Evolutionary conservation across 768 basidiomycete species (phyloP), one percentile per base, ranked within the genome.

Genomic region (Podaxis sp.): DNA sequence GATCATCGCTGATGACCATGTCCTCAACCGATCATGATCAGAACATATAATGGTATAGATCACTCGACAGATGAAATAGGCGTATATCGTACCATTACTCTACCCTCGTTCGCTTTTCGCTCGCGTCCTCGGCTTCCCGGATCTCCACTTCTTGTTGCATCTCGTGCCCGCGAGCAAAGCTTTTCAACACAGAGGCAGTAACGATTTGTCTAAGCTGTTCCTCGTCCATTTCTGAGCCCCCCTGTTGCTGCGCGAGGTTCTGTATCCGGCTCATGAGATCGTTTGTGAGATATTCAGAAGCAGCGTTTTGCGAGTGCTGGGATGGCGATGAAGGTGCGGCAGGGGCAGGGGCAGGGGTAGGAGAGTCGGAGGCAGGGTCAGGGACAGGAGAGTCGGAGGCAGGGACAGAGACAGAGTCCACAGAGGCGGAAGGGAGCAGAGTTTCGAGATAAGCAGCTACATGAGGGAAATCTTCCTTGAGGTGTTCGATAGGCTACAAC

Each of bases 231-330:
- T 87, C 89, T 64, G 85, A 82, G 59, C 80, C 78, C 54, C 78
- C 76, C 46, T 77, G 77, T 47, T 74, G 76, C 55, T 73, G 65
- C 79, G 91, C 85, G 68, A 94, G 87, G 55, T 82, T 79, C 66
- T 85, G 79, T 42, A 89, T 85, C 25, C 83, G 82, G 55, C 75
- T 72, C 76, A 94, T 83, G 61, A 93, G 79, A 18, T 78, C 77
- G 28, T 82, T 78, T 3, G 92, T 90, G 61, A 93, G 80, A 36
- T 77, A 72, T 66, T 91, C 87, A n/a, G 90, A 85, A 36, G 82
- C 83, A 32, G 73, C 72, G 61, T 93, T 83, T 71, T 91, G 87
- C 21, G 81, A 77, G 64, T 89, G 82, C 68, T 89, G 85, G 4
- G 89, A 90, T 1, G 81, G 84, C 56, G 70, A 71, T 23, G 59